A percentile compares a stretch with the other conserved stretches of the same genome.
Conservation (phyloP, 2,329 filamentous ascomycete genomes). For the Cyphellophora attinorum region DNA sequence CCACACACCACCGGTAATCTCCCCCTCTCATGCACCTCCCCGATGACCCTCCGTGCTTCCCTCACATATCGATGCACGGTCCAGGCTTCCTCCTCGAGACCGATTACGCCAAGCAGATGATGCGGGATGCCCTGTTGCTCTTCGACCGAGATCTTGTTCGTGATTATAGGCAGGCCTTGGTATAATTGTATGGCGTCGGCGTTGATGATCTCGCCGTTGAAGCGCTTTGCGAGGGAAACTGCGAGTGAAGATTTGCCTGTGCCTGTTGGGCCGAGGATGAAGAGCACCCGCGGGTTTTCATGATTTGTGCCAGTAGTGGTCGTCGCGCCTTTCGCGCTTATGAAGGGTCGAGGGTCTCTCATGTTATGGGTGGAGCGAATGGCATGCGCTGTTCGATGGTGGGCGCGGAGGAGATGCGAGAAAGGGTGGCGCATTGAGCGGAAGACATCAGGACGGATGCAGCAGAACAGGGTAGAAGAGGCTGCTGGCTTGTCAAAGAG, state of each 20-base stretch:
- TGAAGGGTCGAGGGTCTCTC: too few relatives aligned
- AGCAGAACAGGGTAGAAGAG: too few relatives aligned
- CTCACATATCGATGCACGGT: constrained; percentile 67
- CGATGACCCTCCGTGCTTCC: constrained; percentile 59
- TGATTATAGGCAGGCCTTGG: constrained; percentile 80
- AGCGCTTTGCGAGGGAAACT: constrained; percentile 71
- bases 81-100: constrained; percentile 71
- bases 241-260: constrained; percentile 91
- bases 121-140: constrained; percentile 77
- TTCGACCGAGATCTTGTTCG: constrained; percentile 72
- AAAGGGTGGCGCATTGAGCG: too few relatives aligned
- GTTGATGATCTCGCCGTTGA: constrained; percentile 92
- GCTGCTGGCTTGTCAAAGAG: too few relatives aligned
- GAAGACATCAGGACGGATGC: too few relatives aligned
- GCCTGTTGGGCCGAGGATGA: constrained; percentile 80
- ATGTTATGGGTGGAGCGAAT: too few relatives aligned
- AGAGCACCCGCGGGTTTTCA: constrained; percentile 35
- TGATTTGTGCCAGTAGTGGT: constrained; percentile 3
- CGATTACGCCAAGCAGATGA: constrained; percentile 74
- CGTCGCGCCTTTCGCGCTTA: too few relatives aligned
- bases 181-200: constrained; percentile 98
- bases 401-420: too few relatives aligned
- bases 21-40: constrained; percentile 67
- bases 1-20: constrained; percentile 85
- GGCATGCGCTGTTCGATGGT: too few relatives aligned